Evolutionary conservation across 75 land plant genomes (phyloP).

Genomic region (Picea sitchensis): DNA sequence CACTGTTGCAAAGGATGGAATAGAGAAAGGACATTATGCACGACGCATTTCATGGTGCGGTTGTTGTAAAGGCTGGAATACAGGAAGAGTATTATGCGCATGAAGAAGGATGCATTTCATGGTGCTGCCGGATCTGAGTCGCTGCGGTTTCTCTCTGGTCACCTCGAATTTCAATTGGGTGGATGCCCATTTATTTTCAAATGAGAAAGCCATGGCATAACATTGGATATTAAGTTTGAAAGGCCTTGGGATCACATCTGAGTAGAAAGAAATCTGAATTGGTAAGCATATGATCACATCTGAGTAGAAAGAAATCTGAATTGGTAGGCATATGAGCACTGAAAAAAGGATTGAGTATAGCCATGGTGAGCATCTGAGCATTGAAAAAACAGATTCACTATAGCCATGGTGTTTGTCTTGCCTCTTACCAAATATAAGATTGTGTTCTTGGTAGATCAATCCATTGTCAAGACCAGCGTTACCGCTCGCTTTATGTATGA

Average conservation of each 20-base stretch:
- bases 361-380: constrained; percentile 26
- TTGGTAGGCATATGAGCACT: neutral
- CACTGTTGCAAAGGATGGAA: too few species aligned
- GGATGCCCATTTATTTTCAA: neutral
- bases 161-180: neutral
- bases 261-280: neutral
- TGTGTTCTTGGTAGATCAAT: constrained; percentile 57
- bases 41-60: too few species aligned
- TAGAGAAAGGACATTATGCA: too few species aligned
- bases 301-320: neutral
- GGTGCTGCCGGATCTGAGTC: neutral
- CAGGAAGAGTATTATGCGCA: too few species aligned
- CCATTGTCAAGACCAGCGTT: constrained; percentile 60
- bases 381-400: too few species aligned
- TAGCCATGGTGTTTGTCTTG: constrained; percentile 17
- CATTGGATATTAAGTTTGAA: neutral
- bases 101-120: neutral
- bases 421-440: constrained; percentile 64
- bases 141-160: neutral
- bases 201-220: neutral
- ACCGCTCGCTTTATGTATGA: constrained; percentile 57
- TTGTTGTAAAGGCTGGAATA: too few species aligned
- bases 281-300: neutral
- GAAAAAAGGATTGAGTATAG: neutral
- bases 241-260: neutral